Evolutionary conservation across 306 rosid genomes (phyloP).

Genomic region (Abrus pulchellus): DNA sequence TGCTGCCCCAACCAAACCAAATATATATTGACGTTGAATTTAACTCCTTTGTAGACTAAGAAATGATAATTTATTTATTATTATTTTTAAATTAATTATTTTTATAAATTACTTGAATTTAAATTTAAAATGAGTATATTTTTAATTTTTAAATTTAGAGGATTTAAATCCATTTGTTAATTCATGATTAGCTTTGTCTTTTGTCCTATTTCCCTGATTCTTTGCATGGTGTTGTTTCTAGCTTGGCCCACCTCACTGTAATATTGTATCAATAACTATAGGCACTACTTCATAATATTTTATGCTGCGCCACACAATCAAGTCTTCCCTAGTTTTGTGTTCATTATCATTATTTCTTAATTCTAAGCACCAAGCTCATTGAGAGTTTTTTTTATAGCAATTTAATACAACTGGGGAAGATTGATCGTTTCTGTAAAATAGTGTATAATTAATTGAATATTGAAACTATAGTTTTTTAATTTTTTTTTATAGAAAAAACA

Average conservation of each 20-base stretch:
- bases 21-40: too few relatives aligned
- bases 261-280: constrained; percentile 37
- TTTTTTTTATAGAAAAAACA: too few relatives aligned
- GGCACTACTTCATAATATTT: constrained; percentile 13
- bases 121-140: too few relatives aligned
- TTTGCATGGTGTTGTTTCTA: constrained; percentile 48
- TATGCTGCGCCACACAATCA: not conserved
- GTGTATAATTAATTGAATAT: not conserved
- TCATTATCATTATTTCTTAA: not conserved
- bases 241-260: constrained; percentile 45
- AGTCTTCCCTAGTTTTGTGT: constrained; percentile 16
- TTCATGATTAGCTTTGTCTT: not conserved
- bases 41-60: too few relatives aligned
- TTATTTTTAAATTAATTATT: too few relatives aligned
- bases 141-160: too few relatives aligned
- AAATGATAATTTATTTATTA: too few relatives aligned
- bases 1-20: too few relatives aligned
- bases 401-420: not conserved
- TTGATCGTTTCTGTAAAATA: not conserved
- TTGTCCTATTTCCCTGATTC: constrained; percentile 49
- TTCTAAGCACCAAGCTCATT: not conserved
- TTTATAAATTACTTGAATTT: too few relatives aligned
- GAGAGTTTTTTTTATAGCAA: not conserved
- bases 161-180: too few relatives aligned
- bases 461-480: not conserved